Base-by-base conservation (phyloP, 768 basidiomycete species). In the Tylopilus vinaceipallidus region DNA sequence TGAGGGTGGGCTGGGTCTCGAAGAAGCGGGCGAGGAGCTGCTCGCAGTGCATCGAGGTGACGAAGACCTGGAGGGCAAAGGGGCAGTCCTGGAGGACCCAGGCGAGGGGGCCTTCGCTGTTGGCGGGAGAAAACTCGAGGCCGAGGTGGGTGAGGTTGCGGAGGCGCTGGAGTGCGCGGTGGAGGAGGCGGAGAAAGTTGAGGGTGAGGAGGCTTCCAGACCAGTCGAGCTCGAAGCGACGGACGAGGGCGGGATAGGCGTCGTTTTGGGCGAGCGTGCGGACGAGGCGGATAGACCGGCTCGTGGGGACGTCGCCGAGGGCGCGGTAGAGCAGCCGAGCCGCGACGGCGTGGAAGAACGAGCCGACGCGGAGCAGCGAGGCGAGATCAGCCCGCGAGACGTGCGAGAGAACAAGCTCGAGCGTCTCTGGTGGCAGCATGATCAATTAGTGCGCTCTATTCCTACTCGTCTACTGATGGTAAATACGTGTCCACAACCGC, bases 1-100 rank as follows among this genome's bases (percentile, higher is more conserved):
- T 58, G 52, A 86, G 68, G 23, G 60, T 53, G 6, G 65, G 67
- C 63, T 84, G 83, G 0, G 68, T 65, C 47, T 74, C 77, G 46
- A 86, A 71, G 62, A 84, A 82, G 9, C 56, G 48, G 0, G 78
- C 78, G 13, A 86, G 70, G 4, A 66, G 59, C 4, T 61, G 55
- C 34, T 77, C 75, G 57, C 75, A 82, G n/a, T 75, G 73, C 64
- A 83, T 74, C 16, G 82, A 80, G 0, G 81, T 83, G 10, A 77
- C 72, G 56, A 85, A 73, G 0, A 68, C 57, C n/a, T 60, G 55
- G 26, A 86, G 72, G 6, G 65, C 63, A 55, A 81, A 78, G 10
- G 70, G 50, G 59, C 73, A 73, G 7, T 64, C 67, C 6, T 68
- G 58, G 38, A 83, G 73, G 26, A 83, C 66, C 80, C 81, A 82